phyloP scores from a whole-genome alignment of 306 rosid genomes.

The Vigna mungo region DNA sequence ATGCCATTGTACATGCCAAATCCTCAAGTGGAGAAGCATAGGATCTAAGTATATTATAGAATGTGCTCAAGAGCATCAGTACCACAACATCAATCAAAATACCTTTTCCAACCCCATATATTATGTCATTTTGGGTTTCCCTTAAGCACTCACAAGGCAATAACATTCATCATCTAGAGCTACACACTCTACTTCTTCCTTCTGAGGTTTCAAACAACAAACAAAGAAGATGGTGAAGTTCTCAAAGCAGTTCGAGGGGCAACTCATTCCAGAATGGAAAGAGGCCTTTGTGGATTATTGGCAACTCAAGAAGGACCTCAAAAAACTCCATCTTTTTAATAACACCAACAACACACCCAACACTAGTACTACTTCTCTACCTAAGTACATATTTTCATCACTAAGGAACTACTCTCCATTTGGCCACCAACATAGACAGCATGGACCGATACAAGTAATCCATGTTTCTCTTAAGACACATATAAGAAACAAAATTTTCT shows the following conservation, averaged over 20 bases:
- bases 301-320: constrained; percentile 84
- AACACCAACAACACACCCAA: constrained; percentile 41
- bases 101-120: constrained; percentile 65
- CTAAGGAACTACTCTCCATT: constrained; percentile 63
- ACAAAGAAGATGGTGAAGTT: constrained; percentile 84
- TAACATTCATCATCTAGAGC: constrained; percentile 21
- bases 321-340: constrained; percentile 65
- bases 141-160: constrained; percentile 59
- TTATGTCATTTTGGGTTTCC: constrained; percentile 63
- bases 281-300: constrained; percentile 94
- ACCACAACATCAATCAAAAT: constrained; percentile 64
- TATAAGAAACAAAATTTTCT: background rate
- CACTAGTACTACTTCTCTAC: constrained; percentile 41
- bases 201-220: constrained; percentile 25
- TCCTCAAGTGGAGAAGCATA: constrained; percentile 79
- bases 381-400: constrained; percentile 62
- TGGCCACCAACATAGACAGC: constrained; percentile 74
- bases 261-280: constrained; percentile 97
- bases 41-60: constrained; percentile 87
- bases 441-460: constrained; percentile 87
- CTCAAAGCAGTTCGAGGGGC: constrained; percentile 92
- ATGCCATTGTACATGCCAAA: constrained; percentile 43
- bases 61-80: constrained; percentile 93
- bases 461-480: constrained; percentile 13
- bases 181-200: constrained; percentile 38